Percentiles rank a stretch among this genome's conserved stretches.
phyloP scores from a whole-genome alignment of 345 rosid species.

The Brassica nigra region DNA sequence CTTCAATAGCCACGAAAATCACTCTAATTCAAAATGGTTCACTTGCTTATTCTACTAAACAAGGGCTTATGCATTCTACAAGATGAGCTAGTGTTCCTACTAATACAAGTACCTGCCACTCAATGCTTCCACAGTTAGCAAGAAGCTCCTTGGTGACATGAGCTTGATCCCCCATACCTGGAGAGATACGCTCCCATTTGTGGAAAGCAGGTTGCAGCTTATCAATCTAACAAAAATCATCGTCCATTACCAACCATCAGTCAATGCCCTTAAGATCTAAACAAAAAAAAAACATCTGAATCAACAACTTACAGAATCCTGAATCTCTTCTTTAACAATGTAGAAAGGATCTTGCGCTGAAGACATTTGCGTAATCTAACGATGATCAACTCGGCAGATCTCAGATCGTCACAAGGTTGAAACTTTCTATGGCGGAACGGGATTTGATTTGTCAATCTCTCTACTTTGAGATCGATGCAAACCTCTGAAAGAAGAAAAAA shows the following conservation, averaged over 20 bases:
- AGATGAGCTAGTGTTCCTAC: slow-evolving; percentile 2
- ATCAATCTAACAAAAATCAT: slow-evolving; percentile 65
- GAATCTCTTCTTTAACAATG: slow-evolving; percentile 97
- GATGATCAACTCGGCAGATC: neutral
- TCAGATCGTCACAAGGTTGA: too few relatives aligned
- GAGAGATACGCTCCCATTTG: slow-evolving; percentile 78
- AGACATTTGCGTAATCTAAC: slow-evolving; percentile 55
- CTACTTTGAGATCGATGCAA: too few relatives aligned
- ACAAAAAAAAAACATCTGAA: neutral
- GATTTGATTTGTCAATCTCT: neutral
- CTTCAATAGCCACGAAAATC: slow-evolving; percentile 50
- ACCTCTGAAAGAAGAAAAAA: too few relatives aligned
- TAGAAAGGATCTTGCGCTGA: slow-evolving; percentile 98
- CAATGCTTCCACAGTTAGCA: slow-evolving; percentile 80
- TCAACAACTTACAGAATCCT: slow-evolving; percentile 75
- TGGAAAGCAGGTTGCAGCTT: slow-evolving; percentile 82
- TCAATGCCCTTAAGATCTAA: neutral
- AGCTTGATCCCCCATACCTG: slow-evolving; percentile 60
- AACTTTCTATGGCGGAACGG: neutral
- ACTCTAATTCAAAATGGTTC: neutral
- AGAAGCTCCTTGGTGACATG: slow-evolving; percentile 72
- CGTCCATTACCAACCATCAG: neutral
- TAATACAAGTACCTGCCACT: slow-evolving; percentile 79
- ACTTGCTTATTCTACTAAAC: neutral
- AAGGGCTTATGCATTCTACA: slow-evolving; percentile 1